phyloP scores from a whole-genome alignment of 345 rosid species.

The Cardamine chenopodiifolia region DNA sequence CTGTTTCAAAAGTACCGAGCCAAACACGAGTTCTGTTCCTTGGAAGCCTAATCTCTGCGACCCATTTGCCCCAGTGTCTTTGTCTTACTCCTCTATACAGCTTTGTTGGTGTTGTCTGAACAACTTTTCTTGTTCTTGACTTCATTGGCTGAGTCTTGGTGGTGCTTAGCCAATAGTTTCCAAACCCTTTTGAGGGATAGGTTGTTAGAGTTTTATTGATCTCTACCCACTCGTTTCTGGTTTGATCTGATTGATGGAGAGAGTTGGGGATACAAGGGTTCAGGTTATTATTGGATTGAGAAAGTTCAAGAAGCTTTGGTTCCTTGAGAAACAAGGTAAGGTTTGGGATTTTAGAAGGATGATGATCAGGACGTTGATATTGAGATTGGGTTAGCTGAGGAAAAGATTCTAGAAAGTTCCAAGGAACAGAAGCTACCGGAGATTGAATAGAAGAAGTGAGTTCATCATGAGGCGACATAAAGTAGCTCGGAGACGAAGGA shows the following conservation, averaged over 20 bases:
- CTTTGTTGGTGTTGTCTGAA: constrained; percentile 53
- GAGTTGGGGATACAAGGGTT: constrained; percentile 33
- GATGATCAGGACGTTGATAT: constrained; percentile 35
- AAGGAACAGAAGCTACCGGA: constrained; percentile 35
- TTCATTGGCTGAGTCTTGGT: constrained; percentile 76
- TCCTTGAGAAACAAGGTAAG: constrained; percentile 63
- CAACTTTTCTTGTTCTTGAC: constrained; percentile 43
- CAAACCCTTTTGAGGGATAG: constrained; percentile 48
- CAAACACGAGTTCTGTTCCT: constrained; percentile 94
- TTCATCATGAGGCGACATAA: constrained; percentile 18
- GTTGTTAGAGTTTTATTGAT: constrained; percentile 43
- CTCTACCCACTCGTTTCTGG: constrained; percentile 53
- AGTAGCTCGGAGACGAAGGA: constrained; percentile 28
- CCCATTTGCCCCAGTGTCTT: constrained; percentile 99
- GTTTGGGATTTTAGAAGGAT: constrained; percentile 52
- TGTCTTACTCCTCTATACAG: constrained; percentile 90
- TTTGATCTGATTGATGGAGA: constrained; percentile 25
- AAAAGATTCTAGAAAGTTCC: constrained; percentile 41
- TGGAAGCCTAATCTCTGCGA: constrained; percentile 92
- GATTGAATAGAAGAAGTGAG: constrained; percentile 33
- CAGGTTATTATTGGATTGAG: constrained; percentile 29
- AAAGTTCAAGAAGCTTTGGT: constrained; percentile 44
- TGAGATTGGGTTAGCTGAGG: constrained; percentile 18
- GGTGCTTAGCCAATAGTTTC: constrained; percentile 61
- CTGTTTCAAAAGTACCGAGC: constrained; percentile 92